Conservation (phyloP, 1,284 basidiomycete species). For the Trametes polyzona region DNA sequence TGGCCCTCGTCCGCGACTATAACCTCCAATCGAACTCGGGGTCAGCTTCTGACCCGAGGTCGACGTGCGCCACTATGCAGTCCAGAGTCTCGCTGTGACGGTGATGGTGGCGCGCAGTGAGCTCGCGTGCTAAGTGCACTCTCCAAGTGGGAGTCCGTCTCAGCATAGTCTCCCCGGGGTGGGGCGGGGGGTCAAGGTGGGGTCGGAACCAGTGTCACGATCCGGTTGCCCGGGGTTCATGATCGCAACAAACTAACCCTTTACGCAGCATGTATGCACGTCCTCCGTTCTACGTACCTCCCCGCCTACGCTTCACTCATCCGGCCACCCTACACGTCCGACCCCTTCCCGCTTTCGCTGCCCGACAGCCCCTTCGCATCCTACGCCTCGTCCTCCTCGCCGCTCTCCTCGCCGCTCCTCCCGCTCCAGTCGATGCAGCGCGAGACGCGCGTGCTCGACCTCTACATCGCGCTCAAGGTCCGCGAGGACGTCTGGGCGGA, state of each 20-base stretch:
- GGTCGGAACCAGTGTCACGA: too few relatives aligned
- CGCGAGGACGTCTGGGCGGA: slow-evolving; percentile 75
- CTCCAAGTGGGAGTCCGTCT: too few relatives aligned
- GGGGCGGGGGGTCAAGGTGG: too few relatives aligned
- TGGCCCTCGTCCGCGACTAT: too few relatives aligned
- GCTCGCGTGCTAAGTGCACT: too few relatives aligned
- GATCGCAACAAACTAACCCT: background rate
- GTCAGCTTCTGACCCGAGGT: too few relatives aligned
- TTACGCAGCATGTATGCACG: slow-evolving; percentile 71
- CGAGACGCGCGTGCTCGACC: slow-evolving; percentile 74
- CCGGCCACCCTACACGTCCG: slow-evolving; percentile 68
- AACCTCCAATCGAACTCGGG: too few relatives aligned
- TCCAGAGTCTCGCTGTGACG: too few relatives aligned
- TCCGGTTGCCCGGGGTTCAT: background rate
- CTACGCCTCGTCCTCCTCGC: slow-evolving; percentile 43
- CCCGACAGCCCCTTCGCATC: slow-evolving; percentile 71
- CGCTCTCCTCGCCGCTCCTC: slow-evolving; percentile 30
- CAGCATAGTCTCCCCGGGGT: too few relatives aligned
- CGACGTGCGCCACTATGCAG: too few relatives aligned
- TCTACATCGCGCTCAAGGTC: slow-evolving; percentile 77
- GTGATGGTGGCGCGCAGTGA: too few relatives aligned
- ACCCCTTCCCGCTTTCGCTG: slow-evolving; percentile 65
- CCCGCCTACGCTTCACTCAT: slow-evolving; percentile 65
- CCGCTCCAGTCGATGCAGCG: slow-evolving; percentile 52
- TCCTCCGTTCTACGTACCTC: slow-evolving; percentile 74